Conservation (phyloP, 2,329 filamentous ascomycete species). For the Metarhizium robertsii region DNA sequence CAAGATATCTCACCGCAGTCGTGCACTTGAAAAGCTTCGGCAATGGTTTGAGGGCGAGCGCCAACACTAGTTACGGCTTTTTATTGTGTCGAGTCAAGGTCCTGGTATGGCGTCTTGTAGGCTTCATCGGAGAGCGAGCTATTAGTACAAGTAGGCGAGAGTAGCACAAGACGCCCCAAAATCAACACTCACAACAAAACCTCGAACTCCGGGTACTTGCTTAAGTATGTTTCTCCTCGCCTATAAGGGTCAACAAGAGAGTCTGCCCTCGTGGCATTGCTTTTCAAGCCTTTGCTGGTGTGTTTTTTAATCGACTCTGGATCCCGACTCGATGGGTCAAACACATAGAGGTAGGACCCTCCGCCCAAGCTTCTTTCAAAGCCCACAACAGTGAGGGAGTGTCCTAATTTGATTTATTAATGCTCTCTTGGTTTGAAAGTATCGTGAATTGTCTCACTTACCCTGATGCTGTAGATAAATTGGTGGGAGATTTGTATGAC, state of each 20-base stretch:
- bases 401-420: slow-evolving; percentile 39
- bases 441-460: slow-evolving; percentile 19
- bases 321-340: slow-evolving; percentile 77
- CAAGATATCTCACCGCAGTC: slow-evolving; percentile 81
- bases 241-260: slow-evolving; percentile 63
- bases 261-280: slow-evolving; percentile 26
- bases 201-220: slow-evolving; percentile 70
- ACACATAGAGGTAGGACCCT: slow-evolving; percentile 64
- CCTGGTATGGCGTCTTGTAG: not conserved
- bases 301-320: slow-evolving; percentile 53
- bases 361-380: slow-evolving; percentile 62
- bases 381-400: slow-evolving; percentile 85
- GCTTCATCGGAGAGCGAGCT: not conserved
- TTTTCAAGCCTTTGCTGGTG: slow-evolving; percentile 36
- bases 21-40: slow-evolving; percentile 79
- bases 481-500: slow-evolving; percentile 63
- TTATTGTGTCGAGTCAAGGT: not conserved
- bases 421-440: not conserved
- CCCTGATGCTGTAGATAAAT: slow-evolving; percentile 84
- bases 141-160: not conserved
- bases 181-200: slow-evolving; percentile 51
- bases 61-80: not conserved
- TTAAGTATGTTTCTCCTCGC: slow-evolving; percentile 56
- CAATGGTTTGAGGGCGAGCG: slow-evolving; percentile 50
- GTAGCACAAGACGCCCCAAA: not conserved